Percentiles rank a stretch among this genome's conserved stretches.
phyloP scores from a whole-genome alignment of 805 yeast species.

The Wickerhamomyces ciferrii region DNA sequence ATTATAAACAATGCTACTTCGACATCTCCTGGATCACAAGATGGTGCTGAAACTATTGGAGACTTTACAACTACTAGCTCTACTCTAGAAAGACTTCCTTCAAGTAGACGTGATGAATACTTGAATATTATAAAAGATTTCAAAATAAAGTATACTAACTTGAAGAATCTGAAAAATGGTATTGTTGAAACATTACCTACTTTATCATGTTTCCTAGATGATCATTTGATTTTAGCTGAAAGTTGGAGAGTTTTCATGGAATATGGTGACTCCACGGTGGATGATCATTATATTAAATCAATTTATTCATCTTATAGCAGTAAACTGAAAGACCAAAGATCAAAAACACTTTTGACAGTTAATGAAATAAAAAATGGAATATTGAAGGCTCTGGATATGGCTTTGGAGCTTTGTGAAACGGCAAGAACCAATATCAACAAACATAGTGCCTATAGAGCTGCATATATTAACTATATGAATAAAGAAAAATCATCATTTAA shows the following conservation, averaged over 20 bases:
- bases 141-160: conserved; percentile 13
- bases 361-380: conserved; percentile 22
- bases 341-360: conserved; percentile 20
- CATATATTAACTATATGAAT: conserved; percentile 21
- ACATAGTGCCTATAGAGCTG: conserved; percentile 26
- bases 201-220: conserved; percentile 4
- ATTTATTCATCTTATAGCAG: conserved; percentile 23
- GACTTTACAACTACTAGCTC: not conserved
- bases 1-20: not conserved
- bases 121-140: conserved; percentile 6
- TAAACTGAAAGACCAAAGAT: conserved; percentile 21
- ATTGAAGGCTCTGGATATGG: conserved; percentile 21
- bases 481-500: conserved; percentile 1
- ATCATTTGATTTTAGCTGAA: conserved; percentile 14
- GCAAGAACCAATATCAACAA: conserved; percentile 24
- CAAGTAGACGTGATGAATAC: not conserved
- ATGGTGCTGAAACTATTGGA: not conserved
- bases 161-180: conserved; percentile 15
- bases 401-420: conserved; percentile 19
- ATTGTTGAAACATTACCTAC: conserved; percentile 10
- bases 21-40: not conserved
- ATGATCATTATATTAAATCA: conserved; percentile 19
- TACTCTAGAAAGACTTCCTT: not conserved
- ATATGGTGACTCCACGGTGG: conserved; percentile 13
- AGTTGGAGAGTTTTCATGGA: conserved; percentile 26